phyloP scores from a whole-genome alignment of 2,329 filamentous ascomycete genomes.

The Aspergillus ibericus region DNA sequence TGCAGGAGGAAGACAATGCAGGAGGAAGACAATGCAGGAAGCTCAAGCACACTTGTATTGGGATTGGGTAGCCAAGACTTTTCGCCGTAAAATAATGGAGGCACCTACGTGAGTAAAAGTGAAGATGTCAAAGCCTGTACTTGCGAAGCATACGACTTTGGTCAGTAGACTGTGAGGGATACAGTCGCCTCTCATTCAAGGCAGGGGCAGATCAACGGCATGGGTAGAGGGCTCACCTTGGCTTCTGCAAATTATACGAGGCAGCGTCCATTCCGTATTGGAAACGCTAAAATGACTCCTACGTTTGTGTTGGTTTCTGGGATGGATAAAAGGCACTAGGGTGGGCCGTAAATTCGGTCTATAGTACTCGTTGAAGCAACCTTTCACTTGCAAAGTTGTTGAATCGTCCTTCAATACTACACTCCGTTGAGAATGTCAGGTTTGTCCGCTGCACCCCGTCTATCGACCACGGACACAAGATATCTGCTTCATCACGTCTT shows the following conservation, averaged over 20 bases:
- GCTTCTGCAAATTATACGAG: slow-evolving; percentile 1
- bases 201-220: background rate
- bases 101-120: background rate
- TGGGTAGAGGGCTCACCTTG: background rate
- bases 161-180: background rate
- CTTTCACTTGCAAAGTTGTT: background rate
- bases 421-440: background rate
- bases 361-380: background rate
- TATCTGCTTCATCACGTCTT: slow-evolving; percentile 52
- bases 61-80: slow-evolving; percentile 1
- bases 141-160: slow-evolving; percentile 2
- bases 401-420: background rate
- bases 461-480: background rate
- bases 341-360: background rate
- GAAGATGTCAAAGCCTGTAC: background rate
- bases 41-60: background rate
- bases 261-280: background rate
- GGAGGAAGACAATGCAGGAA: too few relatives aligned
- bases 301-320: background rate
- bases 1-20: background rate
- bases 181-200: background rate
- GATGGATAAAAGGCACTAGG: slow-evolving; percentile 1
- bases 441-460: background rate
- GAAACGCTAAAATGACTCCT: slow-evolving; percentile 1
- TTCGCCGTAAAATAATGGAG: background rate